phyloP scores from a whole-genome alignment of 371 early-diverging fungal genomes.

The Rhizopus delemar region DNA sequence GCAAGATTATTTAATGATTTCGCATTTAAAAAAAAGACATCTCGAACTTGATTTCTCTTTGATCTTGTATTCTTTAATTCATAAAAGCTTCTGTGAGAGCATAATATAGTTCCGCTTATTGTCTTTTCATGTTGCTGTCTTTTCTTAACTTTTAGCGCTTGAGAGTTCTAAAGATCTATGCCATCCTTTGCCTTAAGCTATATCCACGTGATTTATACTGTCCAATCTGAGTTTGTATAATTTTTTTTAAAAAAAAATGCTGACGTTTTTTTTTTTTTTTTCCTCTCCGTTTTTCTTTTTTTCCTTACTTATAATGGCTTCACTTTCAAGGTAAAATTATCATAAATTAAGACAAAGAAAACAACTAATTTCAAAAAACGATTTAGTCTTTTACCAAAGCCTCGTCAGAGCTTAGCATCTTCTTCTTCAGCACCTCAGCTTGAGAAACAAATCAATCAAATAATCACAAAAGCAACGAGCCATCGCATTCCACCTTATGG shows the following conservation, averaged over 20 bases:
- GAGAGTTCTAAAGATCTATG: too few species aligned
- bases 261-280: conserved; percentile 12
- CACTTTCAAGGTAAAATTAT: conserved; percentile 29
- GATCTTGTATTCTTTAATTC: too few species aligned
- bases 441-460: conserved; percentile 41
- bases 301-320: conserved; percentile 19
- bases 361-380: not conserved
- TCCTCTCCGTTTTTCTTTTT: not conserved
- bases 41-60: too few species aligned
- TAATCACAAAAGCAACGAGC: conserved; percentile 39
- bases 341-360: too few species aligned
- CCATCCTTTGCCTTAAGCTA: not conserved
- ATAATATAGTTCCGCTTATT: too few species aligned
- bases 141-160: too few species aligned
- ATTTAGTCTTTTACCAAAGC: conserved; percentile 49
- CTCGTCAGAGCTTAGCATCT: conserved; percentile 36
- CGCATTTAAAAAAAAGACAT: too few species aligned
- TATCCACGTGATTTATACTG: not conserved
- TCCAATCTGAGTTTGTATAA: not conserved
- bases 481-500: conserved; percentile 81
- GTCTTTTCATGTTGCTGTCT: too few species aligned
- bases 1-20: too few species aligned
- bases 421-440: conserved; percentile 31
- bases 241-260: conserved; percentile 1
- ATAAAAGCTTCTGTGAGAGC: too few species aligned